Evolutionary conservation across 257 asterid genomes (phyloP).

Genomic region (Asclepias syriaca): DNA sequence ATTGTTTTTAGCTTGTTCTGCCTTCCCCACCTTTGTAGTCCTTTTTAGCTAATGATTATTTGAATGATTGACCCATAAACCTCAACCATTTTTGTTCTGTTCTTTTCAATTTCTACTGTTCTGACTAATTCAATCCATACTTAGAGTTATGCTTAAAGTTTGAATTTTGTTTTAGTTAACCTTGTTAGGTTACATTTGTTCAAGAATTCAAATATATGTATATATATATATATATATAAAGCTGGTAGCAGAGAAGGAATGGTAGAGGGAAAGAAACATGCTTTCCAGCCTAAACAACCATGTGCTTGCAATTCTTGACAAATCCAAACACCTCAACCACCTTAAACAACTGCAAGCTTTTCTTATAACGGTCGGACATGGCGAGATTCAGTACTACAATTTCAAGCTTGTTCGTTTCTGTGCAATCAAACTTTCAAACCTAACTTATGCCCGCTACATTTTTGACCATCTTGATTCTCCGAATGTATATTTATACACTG

Average conservation of each 20-base stretch:
- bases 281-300: constrained; percentile 42
- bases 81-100: neutral
- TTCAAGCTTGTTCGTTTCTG: constrained; percentile 83
- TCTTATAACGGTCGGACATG: constrained; percentile 60
- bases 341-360: constrained; percentile 72
- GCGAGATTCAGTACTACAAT: constrained; percentile 55
- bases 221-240: neutral
- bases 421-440: constrained; percentile 37
- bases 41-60: neutral
- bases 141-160: too few species aligned
- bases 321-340: constrained; percentile 47
- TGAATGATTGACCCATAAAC: neutral
- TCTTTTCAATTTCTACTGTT: too few species aligned
- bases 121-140: too few species aligned
- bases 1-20: constrained; percentile 7
- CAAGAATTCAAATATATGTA: too few species aligned
- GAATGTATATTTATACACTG: constrained; percentile 54
- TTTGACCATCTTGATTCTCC: constrained; percentile 53
- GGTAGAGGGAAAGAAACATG: constrained; percentile 25
- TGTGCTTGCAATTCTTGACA: constrained; percentile 42
- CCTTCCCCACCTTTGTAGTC: neutral
- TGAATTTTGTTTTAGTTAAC: too few species aligned
- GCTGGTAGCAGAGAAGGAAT: neutral
- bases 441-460: constrained; percentile 58
- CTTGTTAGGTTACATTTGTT: too few species aligned